Base-by-base conservation (phyloP, 345 rosid genomes). In the Syzygium aromaticum region DNA sequence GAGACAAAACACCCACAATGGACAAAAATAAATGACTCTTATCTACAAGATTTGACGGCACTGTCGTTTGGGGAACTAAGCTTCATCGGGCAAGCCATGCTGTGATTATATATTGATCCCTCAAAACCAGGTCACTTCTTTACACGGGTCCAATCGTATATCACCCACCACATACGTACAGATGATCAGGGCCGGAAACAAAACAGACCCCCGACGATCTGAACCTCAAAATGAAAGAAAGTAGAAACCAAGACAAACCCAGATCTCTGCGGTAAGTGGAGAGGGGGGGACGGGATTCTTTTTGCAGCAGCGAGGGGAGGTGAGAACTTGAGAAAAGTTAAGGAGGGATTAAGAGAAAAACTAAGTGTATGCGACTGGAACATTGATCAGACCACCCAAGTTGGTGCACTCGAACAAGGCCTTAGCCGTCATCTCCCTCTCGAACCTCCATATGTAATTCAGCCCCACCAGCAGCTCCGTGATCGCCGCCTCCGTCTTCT, bases 361-460 rank as follows among this genome's bases (percentile, higher is more conserved):
- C 82, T 73, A 73, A 10, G 49, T 38, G 49, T 73, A 73, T 11
- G 49, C 6, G 49, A 73, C 43, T 21, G 82, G 82, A 38, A 38
- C 38, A 73, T 33, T 38, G 63, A 53, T 33, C 49, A 54, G 54
- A 3, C 61, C 61, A 11, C 86, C 82, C 46, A 91, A 89, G 89
- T 91, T 92, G 86, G 88, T 91, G 86, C 94, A 91, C 80, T 95
- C 95, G 56, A 96, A 94, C 91, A 98, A 90, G 64, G 98, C 96
- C 90, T 93, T 96, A 4, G 98, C 97, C 46, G 98, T 94, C 99
- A 96, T 96, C 93, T 98, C 99, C 89, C 97, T 94, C 90, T 96
- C 98, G 59, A 96, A 98, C 89, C 98, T 94, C 99, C 99, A 98
- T 15, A 96, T 92, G 85, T 98, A 98, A 89, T 98, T 98, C 90